Percentiles rank a stretch among this genome's conserved stretches.
phyloP scores from a whole-genome alignment of 208 protist genomes.

The Crithidia bombi region DNA sequence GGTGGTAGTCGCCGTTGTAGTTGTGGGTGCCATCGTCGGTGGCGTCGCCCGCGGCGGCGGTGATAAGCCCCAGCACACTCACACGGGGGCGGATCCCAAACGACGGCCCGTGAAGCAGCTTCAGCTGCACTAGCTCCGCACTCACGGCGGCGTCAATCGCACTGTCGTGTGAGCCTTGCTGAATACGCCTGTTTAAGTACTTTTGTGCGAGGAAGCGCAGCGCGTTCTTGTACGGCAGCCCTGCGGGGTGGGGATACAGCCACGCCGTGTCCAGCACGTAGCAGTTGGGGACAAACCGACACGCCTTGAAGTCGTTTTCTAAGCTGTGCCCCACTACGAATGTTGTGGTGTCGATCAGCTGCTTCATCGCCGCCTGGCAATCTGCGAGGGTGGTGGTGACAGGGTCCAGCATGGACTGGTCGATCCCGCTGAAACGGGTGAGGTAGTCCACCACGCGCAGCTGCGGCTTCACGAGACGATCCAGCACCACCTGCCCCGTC shows the following conservation, averaged over 20 bases:
- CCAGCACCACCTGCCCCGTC: conserved; percentile 69
- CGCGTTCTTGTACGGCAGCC: conserved; percentile 82
- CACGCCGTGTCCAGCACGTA: conserved; percentile 89
- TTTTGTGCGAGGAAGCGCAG: conserved; percentile 80
- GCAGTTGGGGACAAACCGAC: conserved; percentile 82
- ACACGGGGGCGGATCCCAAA: conserved; percentile 73
- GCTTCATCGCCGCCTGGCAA: conserved; percentile 69
- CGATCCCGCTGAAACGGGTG: conserved; percentile 92
- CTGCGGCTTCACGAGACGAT: conserved; percentile 85
- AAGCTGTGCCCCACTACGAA: conserved; percentile 94
- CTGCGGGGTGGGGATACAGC: conserved; percentile 90
- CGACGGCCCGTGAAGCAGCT: conserved; percentile 71
- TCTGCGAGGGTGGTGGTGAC: conserved; percentile 76
- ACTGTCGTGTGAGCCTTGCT: conserved; percentile 88
- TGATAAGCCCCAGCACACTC: conserved; percentile 66
- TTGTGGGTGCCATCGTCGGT: conserved; percentile 1
- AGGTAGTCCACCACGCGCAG: conserved; percentile 85
- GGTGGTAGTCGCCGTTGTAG: not conserved
- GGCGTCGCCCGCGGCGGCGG: conserved; percentile 24
- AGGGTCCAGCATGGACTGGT: conserved; percentile 64
- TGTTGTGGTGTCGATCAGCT: conserved; percentile 65
- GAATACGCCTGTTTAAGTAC: conserved; percentile 84
- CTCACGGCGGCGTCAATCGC: conserved; percentile 80
- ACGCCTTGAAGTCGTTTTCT: conserved; percentile 94
- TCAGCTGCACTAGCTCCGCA: conserved; percentile 83